A percentile compares a stretch with the other conserved stretches of the same genome.
Conservation (phyloP, 1,284 basidiomycete species). For the Marasmius tenuissimus region DNA sequence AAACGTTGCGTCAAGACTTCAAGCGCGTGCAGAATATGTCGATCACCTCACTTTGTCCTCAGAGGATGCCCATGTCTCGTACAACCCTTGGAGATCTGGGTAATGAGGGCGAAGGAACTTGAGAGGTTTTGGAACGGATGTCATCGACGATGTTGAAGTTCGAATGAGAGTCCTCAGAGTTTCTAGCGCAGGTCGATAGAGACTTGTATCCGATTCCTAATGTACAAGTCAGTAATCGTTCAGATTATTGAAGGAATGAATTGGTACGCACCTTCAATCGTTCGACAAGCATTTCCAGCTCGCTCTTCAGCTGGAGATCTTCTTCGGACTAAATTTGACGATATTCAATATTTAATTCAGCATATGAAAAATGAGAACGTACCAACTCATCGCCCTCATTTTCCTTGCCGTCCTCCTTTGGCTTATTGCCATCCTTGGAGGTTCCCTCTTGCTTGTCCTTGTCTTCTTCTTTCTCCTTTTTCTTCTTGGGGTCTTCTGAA, state of each 20-base stretch:
- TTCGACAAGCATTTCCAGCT: slow-evolving; percentile 98
- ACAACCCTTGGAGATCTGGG: slow-evolving; percentile 81
- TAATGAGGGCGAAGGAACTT: slow-evolving; percentile 98
- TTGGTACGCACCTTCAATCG: slow-evolving; percentile 73
- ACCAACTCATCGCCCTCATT: slow-evolving; percentile 85
- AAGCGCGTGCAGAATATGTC: background rate
- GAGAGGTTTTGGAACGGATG: slow-evolving; percentile 98
- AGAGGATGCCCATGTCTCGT: slow-evolving; percentile 77
- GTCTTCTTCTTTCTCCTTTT: slow-evolving; percentile 49
- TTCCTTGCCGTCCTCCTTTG: slow-evolving; percentile 55
- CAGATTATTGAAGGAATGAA: slow-evolving; percentile 88
- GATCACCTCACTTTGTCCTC: slow-evolving; percentile 69
- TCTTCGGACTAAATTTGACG: slow-evolving; percentile 77
- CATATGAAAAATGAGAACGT: slow-evolving; percentile 29
- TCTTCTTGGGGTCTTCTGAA: slow-evolving; percentile 75
- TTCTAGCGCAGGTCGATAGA: slow-evolving; percentile 93
- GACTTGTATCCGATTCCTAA: slow-evolving; percentile 85
- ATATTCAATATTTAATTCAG: slow-evolving; percentile 14
- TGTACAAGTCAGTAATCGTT: slow-evolving; percentile 41
- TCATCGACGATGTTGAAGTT: slow-evolving; percentile 99
- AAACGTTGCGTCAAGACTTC: slow-evolving; percentile 12
- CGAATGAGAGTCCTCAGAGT: slow-evolving; percentile 92
- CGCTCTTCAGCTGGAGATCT: slow-evolving; percentile 90
- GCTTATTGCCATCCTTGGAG: slow-evolving; percentile 35
- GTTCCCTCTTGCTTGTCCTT: slow-evolving; percentile 41